A percentile compares a stretch with the other conserved stretches of the same genome.
These are phyloP conservation scores for Cynanchum wilfordii DNA, from an alignment of 257 asterid genomes.

Conservation along the genomic window DNA sequence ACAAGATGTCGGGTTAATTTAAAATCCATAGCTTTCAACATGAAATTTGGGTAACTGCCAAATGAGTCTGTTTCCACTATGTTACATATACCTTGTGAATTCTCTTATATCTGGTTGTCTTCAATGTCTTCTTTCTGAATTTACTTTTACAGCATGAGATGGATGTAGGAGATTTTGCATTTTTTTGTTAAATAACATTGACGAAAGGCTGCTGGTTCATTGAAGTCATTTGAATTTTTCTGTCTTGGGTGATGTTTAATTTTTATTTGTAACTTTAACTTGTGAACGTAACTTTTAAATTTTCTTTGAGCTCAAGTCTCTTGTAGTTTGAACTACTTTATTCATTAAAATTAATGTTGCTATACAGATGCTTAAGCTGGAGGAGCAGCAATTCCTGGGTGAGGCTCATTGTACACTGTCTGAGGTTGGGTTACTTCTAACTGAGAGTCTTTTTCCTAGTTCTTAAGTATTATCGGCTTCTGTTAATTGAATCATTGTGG, in stretches of 20 bases:
- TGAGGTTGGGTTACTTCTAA: constrained; percentile 48
- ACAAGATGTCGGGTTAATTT: neutral
- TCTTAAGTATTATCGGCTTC: neutral
- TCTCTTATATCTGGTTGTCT: neutral
- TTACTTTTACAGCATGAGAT: neutral
- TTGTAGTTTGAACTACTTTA: neutral
- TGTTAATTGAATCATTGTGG: neutral
- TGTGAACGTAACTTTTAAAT: neutral
- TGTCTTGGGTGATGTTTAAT: neutral
- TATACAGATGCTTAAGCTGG: constrained; percentile 56
- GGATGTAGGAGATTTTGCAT: neutral
- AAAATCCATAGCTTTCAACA: neutral
- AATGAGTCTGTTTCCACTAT: neutral
- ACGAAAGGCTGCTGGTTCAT: neutral
- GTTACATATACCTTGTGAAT: neutral
- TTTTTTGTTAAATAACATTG: neutral
- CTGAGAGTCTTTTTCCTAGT: constrained; percentile 7
- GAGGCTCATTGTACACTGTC: constrained; percentile 82
- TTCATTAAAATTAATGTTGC: constrained; percentile 10
- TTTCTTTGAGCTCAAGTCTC: neutral
- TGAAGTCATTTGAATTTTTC: neutral
- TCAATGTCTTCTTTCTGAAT: neutral
- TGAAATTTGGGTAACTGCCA: neutral
- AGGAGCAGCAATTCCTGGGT: constrained; percentile 98
- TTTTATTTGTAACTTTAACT: too few species aligned